A percentile compares a stretch with the other conserved stretches of the same genome.
phyloP scores from a whole-genome alignment of 2,329 filamentous ascomycete genomes.

The Colletotrichum sp. region DNA sequence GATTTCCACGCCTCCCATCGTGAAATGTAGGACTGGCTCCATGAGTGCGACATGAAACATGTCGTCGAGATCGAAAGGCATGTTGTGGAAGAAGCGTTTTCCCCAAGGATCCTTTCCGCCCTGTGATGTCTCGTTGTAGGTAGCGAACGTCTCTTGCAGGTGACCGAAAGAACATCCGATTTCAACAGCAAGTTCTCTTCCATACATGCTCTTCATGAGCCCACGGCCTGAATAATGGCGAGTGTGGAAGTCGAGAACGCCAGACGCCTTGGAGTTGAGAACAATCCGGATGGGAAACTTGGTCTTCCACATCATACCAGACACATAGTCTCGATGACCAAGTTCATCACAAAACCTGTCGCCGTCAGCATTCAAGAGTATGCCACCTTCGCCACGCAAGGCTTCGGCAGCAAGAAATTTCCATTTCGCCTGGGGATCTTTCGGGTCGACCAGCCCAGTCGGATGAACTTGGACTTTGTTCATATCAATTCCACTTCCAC shows the following conservation, averaged over 20 bases:
- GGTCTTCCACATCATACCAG: conserved; percentile 99
- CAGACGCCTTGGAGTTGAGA: conserved; percentile 99
- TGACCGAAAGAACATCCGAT: conserved; percentile 91
- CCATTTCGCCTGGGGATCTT: conserved; percentile 97
- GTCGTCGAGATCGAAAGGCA: conserved; percentile 87
- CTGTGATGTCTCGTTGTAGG: conserved; percentile 94
- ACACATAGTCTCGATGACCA: conserved; percentile 98
- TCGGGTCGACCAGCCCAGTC: conserved; percentile 96
- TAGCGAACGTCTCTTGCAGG: conserved; percentile 88
- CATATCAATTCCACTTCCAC: conserved; percentile 98
- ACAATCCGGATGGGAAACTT: conserved; percentile 97
- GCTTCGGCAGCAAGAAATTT: conserved; percentile 99
- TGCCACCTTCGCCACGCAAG: conserved; percentile 96
- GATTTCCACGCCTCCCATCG: conserved; percentile 99
- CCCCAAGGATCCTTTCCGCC: conserved; percentile 98
- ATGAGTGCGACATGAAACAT: conserved; percentile 96
- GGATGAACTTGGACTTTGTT: conserved; percentile 99
- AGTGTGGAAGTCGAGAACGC: conserved; percentile 98
- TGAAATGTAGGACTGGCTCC: conserved; percentile 99
- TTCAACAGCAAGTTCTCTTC: conserved; percentile 91
- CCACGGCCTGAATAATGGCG: conserved; percentile 98
- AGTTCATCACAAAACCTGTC: conserved; percentile 98
- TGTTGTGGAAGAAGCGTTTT: conserved; percentile 99
- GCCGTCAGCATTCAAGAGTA: conserved; percentile 92
- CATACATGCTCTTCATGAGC: conserved; percentile 99